phyloP scores from a whole-genome alignment of 2,329 filamentous ascomycete genomes.

The Chrysoporthe austroafricana region DNA sequence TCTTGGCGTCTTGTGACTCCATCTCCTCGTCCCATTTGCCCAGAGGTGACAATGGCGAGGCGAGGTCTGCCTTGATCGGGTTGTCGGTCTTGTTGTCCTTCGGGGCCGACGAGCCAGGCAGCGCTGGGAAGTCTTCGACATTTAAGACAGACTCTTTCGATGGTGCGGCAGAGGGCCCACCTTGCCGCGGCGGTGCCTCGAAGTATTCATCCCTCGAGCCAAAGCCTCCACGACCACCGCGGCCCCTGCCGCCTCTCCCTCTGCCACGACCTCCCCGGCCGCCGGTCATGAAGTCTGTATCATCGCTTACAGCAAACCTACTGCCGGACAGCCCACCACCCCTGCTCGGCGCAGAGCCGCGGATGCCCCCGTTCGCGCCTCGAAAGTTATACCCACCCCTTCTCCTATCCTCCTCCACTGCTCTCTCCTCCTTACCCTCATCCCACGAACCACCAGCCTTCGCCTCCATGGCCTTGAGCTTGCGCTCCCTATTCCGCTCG shows the following conservation, averaged over 20 bases:
- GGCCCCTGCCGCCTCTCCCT: slow-evolving; percentile 39
- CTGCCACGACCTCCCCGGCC: slow-evolving; percentile 39
- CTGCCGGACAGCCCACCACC: slow-evolving; percentile 45
- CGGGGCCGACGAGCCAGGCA: slow-evolving; percentile 36
- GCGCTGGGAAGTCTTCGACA: slow-evolving; percentile 46
- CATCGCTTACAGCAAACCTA: slow-evolving; percentile 44
- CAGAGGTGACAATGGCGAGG: slow-evolving; percentile 43
- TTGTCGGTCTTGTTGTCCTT: slow-evolving; percentile 27
- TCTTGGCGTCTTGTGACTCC: slow-evolving; percentile 50
- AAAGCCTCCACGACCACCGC: slow-evolving; percentile 38
- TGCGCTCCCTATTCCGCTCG: slow-evolving; percentile 62
- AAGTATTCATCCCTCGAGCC: slow-evolving; percentile 22
- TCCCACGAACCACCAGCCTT: slow-evolving; percentile 62
- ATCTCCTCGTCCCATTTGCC: slow-evolving; percentile 64
- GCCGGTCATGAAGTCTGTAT: slow-evolving; percentile 36
- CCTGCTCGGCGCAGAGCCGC: slow-evolving; percentile 43
- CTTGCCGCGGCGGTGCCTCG: slow-evolving; percentile 9
- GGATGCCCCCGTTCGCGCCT: slow-evolving; percentile 43
- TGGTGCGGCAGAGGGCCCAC: slow-evolving; percentile 19
- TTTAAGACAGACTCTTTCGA: slow-evolving; percentile 39
- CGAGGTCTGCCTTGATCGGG: slow-evolving; percentile 30
- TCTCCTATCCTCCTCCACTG: slow-evolving; percentile 46
- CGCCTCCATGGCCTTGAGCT: slow-evolving; percentile 60
- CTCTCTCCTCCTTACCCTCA: slow-evolving; percentile 55
- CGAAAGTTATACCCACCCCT: slow-evolving; percentile 40